Base-by-base conservation (phyloP, 1,284 basidiomycete genomes). In the Chalciporus sp. region DNA sequence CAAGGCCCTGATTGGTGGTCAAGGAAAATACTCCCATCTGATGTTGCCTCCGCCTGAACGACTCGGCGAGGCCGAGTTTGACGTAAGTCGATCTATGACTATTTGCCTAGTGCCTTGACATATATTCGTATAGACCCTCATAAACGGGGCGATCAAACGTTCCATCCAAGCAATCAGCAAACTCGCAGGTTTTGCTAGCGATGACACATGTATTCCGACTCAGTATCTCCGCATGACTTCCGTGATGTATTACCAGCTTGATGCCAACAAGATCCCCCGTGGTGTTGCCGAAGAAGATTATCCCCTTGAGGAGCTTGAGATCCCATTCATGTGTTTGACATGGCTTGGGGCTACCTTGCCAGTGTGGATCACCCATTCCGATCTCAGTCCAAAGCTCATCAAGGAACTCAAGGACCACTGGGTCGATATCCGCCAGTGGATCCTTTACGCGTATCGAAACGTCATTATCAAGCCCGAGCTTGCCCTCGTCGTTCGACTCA, bases 341-440 rank as follows among this genome's bases (percentile, higher is more conserved):
- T 51, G 62, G 4, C 51, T 70, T 3, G 68, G 66, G 1, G 35
- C 57, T 20, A 65, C 57, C 17, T 29, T 67, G 12, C 64, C 63
- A 11, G 27, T 59, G 23, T 67, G 68, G 68, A 47, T 68, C 23
- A 58, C 48, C 33, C 47, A 62, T 35, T 39, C 42, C 11, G 59
- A 62, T 12, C 37, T 64, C 28, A 43, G 39, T 44, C n/a, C 49
- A 33, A 33, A 49, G 8, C 67, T 70, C 12, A 16, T 39, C 28
- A 56, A 57, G 20, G 45, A 40, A 2, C 57, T 67, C 12, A 49
- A 43, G n/a, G 10, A 42, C 7, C 57, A 62, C 9, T 67, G 65
- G 65, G 41, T 56, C 10, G 56, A 62, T 27, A 59, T 70, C 29
- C 64, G 68, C 19, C 57, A 48, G 1, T 70, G 65, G 67, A 23